A percentile compares a stretch with the other conserved stretches of the same genome.
These are phyloP conservation scores for Meyerozyma guilliermondii DNA, from an alignment of 1,139 yeast genomes.

Conservation along the genomic window DNA sequence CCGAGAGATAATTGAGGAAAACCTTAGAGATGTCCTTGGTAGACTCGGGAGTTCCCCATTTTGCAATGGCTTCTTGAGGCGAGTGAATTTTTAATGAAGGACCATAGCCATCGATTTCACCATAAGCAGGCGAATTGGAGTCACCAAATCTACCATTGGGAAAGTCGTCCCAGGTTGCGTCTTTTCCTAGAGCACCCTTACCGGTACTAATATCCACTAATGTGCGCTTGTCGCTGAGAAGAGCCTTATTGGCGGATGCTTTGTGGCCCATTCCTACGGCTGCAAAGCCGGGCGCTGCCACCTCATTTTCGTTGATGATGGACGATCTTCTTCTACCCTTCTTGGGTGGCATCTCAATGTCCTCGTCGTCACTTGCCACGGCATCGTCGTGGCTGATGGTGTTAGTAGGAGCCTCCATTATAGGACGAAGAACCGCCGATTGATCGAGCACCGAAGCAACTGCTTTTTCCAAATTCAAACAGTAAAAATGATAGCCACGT, in stretches of 20 bases:
- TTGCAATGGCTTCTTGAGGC: conserved; percentile 59
- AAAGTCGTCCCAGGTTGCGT: conserved; percentile 98
- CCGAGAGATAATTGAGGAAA: conserved; percentile 70
- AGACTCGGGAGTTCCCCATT: conserved; percentile 83
- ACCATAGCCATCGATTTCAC: conserved; percentile 97
- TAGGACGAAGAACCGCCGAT: conserved; percentile 42
- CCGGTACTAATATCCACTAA: conserved; percentile 78
- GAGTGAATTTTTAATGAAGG: conserved; percentile 74
- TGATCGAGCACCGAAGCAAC: conserved; percentile 77
- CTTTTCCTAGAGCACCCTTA: conserved; percentile 79
- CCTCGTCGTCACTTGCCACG: conserved; percentile 32
- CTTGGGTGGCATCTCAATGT: conserved; percentile 11
- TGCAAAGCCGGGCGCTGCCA: conserved; percentile 29
- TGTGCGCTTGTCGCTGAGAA: conserved; percentile 39
- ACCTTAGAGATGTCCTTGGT: conserved; percentile 59
- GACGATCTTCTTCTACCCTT: conserved; percentile 40
- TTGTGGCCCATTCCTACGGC: conserved; percentile 10
- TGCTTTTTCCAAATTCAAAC: conserved; percentile 84
- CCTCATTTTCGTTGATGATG: conserved; percentile 39
- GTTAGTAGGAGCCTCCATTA: conserved; percentile 15
- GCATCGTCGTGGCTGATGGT: conserved; percentile 24
- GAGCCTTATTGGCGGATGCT: conserved; percentile 21
- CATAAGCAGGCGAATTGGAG: conserved; percentile 94
- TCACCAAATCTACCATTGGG: conserved; percentile 98
- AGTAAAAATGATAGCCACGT: conserved; percentile 85